Base-by-base conservation (phyloP, 2,329 filamentous ascomycete genomes). In the Ophiostoma triangulosporum region DNA sequence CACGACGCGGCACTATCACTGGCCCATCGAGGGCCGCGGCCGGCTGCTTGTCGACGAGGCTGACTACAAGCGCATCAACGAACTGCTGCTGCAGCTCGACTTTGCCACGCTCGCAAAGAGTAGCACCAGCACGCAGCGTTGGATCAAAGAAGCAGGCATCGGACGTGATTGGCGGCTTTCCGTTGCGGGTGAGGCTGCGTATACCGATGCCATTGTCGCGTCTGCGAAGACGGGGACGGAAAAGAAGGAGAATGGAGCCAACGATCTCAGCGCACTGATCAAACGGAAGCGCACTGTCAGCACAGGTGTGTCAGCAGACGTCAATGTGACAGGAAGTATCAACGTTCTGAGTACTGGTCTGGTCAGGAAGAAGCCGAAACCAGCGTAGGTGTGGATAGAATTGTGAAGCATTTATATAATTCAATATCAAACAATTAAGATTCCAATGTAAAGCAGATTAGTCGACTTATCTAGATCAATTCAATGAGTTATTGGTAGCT, bases 11-110 rank as follows among this genome's bases (percentile, higher is more conserved):
- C 82, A 86, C 63, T 88, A 84, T 63, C 70, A 68, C 53, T 88
- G 84, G 84, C 80, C 80, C 0, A 60, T 68, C 0, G 68, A 73
- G 22, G 81, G 80, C 3, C 73, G 84, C 14, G 85, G 84, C 0
- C 73, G 78, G 49, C 72, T 79, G 17, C 71, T 87, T 11, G 73
- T 89, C 3, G 74, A 78, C 12, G 78, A 84, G 22, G 69, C 72
- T 26, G 74, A 76, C 49, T 89, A 88, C 66, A 80, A 81, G 57
- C 77, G 84, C 11, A 77, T 81, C 8, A 73, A 80, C 20, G 85
- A 88, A 59, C 68, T 88, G 9, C 71, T 93, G 0, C 73, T 90
- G 5, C 79, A 84, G 55, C 76, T 89, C 0, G 85, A 89, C 64
- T 93, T 93, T 65, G 73, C 79, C 1, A 83, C 76, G 8, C 66